phyloP scores from a whole-genome alignment of 1,284 basidiomycete species.

The Chalciporus piperatoides region DNA sequence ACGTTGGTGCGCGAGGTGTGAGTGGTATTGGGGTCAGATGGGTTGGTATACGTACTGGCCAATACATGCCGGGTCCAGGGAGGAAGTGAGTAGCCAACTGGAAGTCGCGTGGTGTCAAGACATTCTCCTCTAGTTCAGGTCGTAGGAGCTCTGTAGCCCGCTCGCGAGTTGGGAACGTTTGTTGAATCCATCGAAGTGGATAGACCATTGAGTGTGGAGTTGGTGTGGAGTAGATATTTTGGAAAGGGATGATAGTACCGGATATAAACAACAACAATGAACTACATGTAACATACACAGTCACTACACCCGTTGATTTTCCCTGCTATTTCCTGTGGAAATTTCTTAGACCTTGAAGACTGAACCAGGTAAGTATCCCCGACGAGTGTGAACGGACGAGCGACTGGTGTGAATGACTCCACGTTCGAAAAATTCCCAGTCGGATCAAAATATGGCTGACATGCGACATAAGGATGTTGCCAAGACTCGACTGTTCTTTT shows the following conservation, averaged over 20 bases:
- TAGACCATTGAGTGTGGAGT: constrained; percentile 26
- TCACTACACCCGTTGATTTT: no score
- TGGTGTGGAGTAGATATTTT: no score
- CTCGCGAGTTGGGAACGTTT: constrained; percentile 37
- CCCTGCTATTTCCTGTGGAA: no score
- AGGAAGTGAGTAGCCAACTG: constrained; percentile 49
- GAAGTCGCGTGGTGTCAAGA: constrained; percentile 54
- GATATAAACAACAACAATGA: no score
- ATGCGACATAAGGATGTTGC: not conserved
- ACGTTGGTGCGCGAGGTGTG: constrained; percentile 6
- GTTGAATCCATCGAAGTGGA: constrained; percentile 38
- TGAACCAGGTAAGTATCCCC: no score
- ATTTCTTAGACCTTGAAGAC: no score
- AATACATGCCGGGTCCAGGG: constrained; percentile 42
- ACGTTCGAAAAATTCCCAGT: constrained; percentile 1
- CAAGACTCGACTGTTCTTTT: not conserved
- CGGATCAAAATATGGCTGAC: not conserved
- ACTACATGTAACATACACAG: no score
- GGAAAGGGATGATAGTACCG: no score
- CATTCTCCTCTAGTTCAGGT: constrained; percentile 55
- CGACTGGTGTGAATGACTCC: not conserved
- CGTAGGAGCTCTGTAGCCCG: constrained; percentile 44
- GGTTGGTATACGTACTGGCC: constrained; percentile 35
- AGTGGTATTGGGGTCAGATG: not conserved
- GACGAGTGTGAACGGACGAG: no score